A percentile compares a stretch with the other conserved stretches of the same genome.
phyloP scores from a whole-genome alignment of 176 grass and related monocot species.

The Calamus simplicifolius region DNA sequence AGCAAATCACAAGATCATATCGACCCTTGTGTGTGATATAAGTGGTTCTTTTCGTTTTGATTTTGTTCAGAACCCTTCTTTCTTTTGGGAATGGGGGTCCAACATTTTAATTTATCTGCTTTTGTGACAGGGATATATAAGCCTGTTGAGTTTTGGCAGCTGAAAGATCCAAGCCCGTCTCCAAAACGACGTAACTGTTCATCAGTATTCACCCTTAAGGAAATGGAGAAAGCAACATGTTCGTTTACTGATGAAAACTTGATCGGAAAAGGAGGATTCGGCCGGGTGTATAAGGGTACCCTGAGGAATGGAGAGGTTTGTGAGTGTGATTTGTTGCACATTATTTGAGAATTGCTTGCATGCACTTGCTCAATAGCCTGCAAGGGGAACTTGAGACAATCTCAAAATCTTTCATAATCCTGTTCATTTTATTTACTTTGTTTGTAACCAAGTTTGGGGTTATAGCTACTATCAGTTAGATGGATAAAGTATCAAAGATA shows the following conservation, averaged over 20 bases:
- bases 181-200: constrained; percentile 58
- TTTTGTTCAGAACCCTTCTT: background rate
- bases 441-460: no score
- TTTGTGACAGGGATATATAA: constrained; percentile 79
- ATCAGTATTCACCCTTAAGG: constrained; percentile 90
- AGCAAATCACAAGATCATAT: constrained; percentile 83
- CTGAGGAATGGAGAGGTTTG: constrained; percentile 75
- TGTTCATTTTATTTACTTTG: no score
- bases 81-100: no score
- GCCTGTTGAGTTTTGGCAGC: constrained; percentile 73
- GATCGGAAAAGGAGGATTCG: constrained; percentile 93
- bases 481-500: no score
- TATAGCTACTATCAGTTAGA: no score
- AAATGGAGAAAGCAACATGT: constrained; percentile 88
- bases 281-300: constrained; percentile 84
- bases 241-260: constrained; percentile 73
- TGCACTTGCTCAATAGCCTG: no score
- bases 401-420: no score
- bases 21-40: constrained; percentile 64
- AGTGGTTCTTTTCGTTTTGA: background rate
- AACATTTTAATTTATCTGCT: background rate
- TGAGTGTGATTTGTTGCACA: background rate
- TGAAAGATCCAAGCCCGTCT: constrained; percentile 39
- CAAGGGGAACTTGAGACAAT: no score
- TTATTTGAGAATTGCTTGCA: no score